Conservation (phyloP, 306 rosid genomes). For the Mimosa pudica region DNA sequence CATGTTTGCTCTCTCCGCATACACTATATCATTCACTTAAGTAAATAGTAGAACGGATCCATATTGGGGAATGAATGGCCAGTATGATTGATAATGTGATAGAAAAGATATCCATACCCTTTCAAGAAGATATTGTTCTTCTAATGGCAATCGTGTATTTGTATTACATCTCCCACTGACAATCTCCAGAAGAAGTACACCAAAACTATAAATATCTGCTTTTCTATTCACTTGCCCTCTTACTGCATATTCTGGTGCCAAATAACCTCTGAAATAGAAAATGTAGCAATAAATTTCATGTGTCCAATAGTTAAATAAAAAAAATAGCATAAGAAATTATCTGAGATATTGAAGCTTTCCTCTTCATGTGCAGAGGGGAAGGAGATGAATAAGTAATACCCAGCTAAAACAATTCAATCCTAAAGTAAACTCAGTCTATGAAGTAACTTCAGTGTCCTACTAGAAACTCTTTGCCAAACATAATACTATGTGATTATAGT, state of each 20-base stretch:
- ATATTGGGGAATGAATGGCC: not conserved
- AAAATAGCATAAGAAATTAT: conserved; percentile 1
- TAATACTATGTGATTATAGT: conserved; percentile 12
- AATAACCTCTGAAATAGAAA: conserved; percentile 71
- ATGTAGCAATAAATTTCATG: conserved; percentile 28
- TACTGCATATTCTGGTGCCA: conserved; percentile 97
- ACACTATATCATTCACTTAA: not conserved
- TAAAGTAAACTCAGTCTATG: not conserved
- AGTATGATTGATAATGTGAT: conserved; percentile 2
- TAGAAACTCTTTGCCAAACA: conserved; percentile 2
- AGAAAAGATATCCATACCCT: conserved; percentile 60
- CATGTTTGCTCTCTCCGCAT: not conserved
- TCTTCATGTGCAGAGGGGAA: conserved; percentile 19
- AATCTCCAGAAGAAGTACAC: conserved; percentile 87
- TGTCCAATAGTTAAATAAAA: not conserved
- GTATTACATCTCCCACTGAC: conserved; percentile 88
- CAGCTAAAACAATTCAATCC: conserved; percentile 10
- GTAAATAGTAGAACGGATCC: not conserved
- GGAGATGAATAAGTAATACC: not conserved
- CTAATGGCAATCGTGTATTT: conserved; percentile 63
- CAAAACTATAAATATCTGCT: conserved; percentile 90
- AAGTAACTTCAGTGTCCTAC: not conserved
- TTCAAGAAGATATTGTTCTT: conserved; percentile 82
- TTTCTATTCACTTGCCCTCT: conserved; percentile 80
- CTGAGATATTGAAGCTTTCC: conserved; percentile 20